A percentile compares a stretch with the other conserved stretches of the same genome.
Conservation (phyloP, 805 yeast genomes). For the Sungouiella thailandica region DNA sequence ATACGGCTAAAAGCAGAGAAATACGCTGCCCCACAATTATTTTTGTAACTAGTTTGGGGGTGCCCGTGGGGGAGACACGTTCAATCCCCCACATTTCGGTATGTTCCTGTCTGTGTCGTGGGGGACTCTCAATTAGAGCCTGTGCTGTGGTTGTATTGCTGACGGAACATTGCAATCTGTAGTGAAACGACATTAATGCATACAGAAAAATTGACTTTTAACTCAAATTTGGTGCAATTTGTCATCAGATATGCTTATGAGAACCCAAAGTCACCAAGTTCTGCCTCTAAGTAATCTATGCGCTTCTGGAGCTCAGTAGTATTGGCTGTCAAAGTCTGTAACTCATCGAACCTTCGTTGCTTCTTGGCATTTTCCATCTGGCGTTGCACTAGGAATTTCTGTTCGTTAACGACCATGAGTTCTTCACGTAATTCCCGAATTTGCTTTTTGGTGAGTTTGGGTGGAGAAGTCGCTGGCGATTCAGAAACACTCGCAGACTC, state of each 20-base stretch:
- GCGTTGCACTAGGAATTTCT: slow-evolving; percentile 62
- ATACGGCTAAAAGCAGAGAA: too few species aligned
- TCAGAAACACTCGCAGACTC: not conserved
- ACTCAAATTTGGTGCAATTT: too few species aligned
- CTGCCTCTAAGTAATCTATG: slow-evolving; percentile 39
- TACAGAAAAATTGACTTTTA: too few species aligned
- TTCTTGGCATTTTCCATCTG: slow-evolving; percentile 59
- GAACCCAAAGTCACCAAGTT: slow-evolving; percentile 53
- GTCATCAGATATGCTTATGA: slow-evolving; percentile 1
- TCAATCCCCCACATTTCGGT: too few species aligned
- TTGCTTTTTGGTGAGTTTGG: slow-evolving; percentile 43
- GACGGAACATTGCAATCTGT: too few species aligned
- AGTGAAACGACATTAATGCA: too few species aligned
- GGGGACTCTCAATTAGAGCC: too few species aligned
- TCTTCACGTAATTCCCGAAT: slow-evolving; percentile 63
- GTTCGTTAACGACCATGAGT: slow-evolving; percentile 84
- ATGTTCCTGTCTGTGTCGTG: too few species aligned
- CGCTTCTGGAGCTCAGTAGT: slow-evolving; percentile 51
- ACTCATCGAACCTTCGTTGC: slow-evolving; percentile 73
- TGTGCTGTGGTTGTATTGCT: too few species aligned
- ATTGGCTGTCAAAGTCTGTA: slow-evolving; percentile 54
- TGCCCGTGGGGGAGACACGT: too few species aligned
- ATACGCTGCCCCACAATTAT: too few species aligned
- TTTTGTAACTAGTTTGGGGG: too few species aligned
- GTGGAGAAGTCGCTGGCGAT: slow-evolving; percentile 4